Conservation (phyloP, 345 rosid species). For the Geranium rotundifolium region DNA sequence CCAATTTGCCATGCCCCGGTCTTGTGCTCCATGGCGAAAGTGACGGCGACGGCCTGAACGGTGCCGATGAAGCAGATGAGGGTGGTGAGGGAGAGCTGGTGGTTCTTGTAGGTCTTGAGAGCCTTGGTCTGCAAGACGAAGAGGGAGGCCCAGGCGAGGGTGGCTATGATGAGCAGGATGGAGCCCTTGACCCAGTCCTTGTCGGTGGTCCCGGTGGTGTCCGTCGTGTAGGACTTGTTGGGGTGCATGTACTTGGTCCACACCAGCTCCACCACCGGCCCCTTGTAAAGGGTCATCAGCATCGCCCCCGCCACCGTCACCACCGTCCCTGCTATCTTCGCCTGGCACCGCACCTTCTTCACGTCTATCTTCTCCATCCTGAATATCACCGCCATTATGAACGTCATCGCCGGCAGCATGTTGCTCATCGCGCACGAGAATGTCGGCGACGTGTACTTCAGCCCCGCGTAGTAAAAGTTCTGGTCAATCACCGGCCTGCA, state of each 20-base stretch:
- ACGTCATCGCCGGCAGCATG: slow-evolving; percentile 79
- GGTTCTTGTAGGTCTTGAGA: slow-evolving; percentile 66
- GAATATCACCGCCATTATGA: slow-evolving; percentile 61
- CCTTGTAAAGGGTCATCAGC: slow-evolving; percentile 81
- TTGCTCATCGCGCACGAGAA: slow-evolving; percentile 91
- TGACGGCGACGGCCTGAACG: slow-evolving; percentile 61
- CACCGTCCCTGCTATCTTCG: slow-evolving; percentile 58
- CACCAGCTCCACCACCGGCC: slow-evolving; percentile 49
- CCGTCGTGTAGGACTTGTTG: slow-evolving; percentile 7
- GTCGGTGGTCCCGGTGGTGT: slow-evolving; percentile 15
- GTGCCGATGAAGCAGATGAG: slow-evolving; percentile 76
- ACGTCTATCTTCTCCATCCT: slow-evolving; percentile 79
- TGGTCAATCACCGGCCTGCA: slow-evolving; percentile 92
- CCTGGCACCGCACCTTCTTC: slow-evolving; percentile 61
- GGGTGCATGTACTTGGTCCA: slow-evolving; percentile 43
- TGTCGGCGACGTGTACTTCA: slow-evolving; percentile 82
- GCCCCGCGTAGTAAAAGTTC: slow-evolving; percentile 80
- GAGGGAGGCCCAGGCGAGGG: slow-evolving; percentile 80
- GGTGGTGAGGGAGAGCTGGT: slow-evolving; percentile 72
- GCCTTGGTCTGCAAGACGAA: slow-evolving; percentile 76
- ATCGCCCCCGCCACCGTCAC: slow-evolving; percentile 81
- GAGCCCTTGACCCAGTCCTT: slow-evolving; percentile 62
- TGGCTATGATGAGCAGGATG: slow-evolving; percentile 67
- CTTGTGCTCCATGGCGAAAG: slow-evolving; percentile 69
- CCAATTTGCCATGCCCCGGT: slow-evolving; percentile 57